These are phyloP conservation scores for Krasilnikovozyma curviuscula DNA, from an alignment of 768 basidiomycete species.

Conservation along the genomic window DNA sequence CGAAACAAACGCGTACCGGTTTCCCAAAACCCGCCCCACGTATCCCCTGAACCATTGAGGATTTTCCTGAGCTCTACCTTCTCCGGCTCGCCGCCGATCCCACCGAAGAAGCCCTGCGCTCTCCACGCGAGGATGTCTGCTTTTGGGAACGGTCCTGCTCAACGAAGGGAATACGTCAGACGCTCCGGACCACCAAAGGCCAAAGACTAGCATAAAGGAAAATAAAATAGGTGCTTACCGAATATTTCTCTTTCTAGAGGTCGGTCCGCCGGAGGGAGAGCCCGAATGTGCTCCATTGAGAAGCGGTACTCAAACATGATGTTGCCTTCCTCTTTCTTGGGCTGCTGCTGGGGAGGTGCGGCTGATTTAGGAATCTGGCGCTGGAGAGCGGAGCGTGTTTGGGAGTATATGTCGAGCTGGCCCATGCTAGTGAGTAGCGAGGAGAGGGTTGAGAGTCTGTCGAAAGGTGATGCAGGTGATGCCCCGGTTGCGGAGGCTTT, in stretches of 20 bases:
- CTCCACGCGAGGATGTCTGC: slow-evolving; percentile 65
- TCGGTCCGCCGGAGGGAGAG: slow-evolving; percentile 21
- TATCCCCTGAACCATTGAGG: no score
- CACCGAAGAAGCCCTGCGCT: slow-evolving; percentile 62
- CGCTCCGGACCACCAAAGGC: no score
- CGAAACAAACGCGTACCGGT: no score
- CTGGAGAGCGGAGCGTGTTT: slow-evolving; percentile 25
- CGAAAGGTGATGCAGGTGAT: slow-evolving; percentile 17
- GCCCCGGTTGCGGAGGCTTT: not conserved
- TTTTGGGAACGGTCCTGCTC: slow-evolving; percentile 55
- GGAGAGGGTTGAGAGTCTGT: slow-evolving; percentile 24
- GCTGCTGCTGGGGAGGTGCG: not conserved
- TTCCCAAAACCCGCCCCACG: no score
- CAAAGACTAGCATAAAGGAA: not conserved
- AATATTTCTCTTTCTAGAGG: slow-evolving; percentile 27
- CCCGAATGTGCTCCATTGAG: slow-evolving; percentile 22
- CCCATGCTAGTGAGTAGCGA: slow-evolving; percentile 22
- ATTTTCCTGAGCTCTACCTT: slow-evolving; percentile 52
- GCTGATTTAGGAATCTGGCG: slow-evolving; percentile 22
- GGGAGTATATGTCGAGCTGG: slow-evolving; percentile 27
- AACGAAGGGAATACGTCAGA: not conserved
- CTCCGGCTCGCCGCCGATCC: slow-evolving; percentile 35
- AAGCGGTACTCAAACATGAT: slow-evolving; percentile 25
- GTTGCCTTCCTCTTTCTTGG: slow-evolving; percentile 15
- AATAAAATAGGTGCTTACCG: slow-evolving; percentile 16